Evolutionary conservation across 306 rosid genomes (phyloP).

Genomic region (Myrica gale): DNA sequence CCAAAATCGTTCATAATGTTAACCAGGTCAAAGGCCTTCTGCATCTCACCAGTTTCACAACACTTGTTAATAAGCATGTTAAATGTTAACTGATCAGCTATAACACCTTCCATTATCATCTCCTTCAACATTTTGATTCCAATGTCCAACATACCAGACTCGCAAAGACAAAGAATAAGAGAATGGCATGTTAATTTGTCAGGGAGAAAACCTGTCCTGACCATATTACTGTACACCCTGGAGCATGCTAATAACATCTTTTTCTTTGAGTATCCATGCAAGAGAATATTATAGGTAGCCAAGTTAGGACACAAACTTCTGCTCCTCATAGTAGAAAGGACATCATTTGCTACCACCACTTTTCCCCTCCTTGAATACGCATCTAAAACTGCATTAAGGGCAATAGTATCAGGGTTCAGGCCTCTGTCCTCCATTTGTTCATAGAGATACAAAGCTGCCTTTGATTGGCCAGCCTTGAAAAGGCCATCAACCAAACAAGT

Average conservation of each 20-base stretch:
- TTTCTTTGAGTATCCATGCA: constrained; percentile 69
- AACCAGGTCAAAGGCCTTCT: constrained; percentile 48
- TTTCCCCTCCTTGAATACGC: constrained; percentile 65
- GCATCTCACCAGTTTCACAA: constrained; percentile 50
- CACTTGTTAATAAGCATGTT: constrained; percentile 60
- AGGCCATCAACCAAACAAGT: constrained; percentile 61
- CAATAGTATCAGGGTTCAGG: constrained; percentile 49
- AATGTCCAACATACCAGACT: constrained; percentile 53
- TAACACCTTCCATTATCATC: constrained; percentile 46
- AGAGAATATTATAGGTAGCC: constrained; percentile 64
- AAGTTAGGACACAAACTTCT: constrained; percentile 45
- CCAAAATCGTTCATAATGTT: constrained; percentile 42
- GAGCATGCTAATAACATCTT: constrained; percentile 40
- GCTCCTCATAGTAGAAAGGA: constrained; percentile 52
- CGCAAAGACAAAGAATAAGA: constrained; percentile 58
- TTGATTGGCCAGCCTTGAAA: constrained; percentile 64
- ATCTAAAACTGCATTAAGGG: constrained; percentile 54
- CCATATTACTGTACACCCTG: constrained; percentile 42
- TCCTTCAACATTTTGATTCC: constrained; percentile 59
- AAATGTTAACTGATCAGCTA: constrained; percentile 50
- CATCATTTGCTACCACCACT: constrained; percentile 36
- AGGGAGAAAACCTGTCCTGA: constrained; percentile 40
- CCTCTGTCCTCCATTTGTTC: constrained; percentile 65
- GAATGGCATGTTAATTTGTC: constrained; percentile 63
- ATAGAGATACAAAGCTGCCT: constrained; percentile 55